These are phyloP conservation scores for Turritis glabra DNA, from an alignment of 345 rosid species.

Conservation along the genomic window DNA sequence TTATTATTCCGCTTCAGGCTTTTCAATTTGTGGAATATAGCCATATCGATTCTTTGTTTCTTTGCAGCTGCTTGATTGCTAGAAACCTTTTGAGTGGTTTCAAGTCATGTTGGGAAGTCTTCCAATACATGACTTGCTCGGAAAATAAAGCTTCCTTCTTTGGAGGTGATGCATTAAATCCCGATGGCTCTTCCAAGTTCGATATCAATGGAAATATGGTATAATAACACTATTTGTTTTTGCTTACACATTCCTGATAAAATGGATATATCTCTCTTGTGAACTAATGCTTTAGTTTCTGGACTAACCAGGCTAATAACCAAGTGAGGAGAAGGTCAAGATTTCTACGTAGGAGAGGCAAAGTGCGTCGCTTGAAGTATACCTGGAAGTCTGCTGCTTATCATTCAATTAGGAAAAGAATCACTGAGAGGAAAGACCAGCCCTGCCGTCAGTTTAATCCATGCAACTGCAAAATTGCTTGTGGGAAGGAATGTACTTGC, in stretches of 20 bases:
- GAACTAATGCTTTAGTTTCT: constrained; percentile 20
- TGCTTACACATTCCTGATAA: neutral
- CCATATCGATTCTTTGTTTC: constrained; percentile 25
- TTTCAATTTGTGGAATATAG: neutral
- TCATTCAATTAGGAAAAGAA: constrained; percentile 91
- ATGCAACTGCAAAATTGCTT: constrained; percentile 86
- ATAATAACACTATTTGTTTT: constrained; percentile 12
- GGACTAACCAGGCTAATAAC: constrained; percentile 57
- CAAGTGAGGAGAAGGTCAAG: constrained; percentile 94
- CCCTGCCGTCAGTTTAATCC: constrained; percentile 99
- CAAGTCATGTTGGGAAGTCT: constrained; percentile 90
- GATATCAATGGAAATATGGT: constrained; percentile 80
- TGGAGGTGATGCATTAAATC: constrained; percentile 64
- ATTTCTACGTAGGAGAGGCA: constrained; percentile 90
- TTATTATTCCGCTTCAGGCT: neutral
- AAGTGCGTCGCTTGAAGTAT: constrained; percentile 96
- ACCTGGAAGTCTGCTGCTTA: constrained; percentile 99
- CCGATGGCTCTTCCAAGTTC: constrained; percentile 80
- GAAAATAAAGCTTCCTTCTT: constrained; percentile 63
- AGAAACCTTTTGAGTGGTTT: constrained; percentile 91
- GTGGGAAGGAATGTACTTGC: constrained; percentile 94
- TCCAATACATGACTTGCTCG: constrained; percentile 73
- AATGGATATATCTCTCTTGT: neutral
- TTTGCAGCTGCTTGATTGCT: constrained; percentile 82
- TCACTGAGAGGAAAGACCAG: constrained; percentile 93